Base-by-base conservation (phyloP, 805 yeast species). In the Candida schatavii region DNA sequence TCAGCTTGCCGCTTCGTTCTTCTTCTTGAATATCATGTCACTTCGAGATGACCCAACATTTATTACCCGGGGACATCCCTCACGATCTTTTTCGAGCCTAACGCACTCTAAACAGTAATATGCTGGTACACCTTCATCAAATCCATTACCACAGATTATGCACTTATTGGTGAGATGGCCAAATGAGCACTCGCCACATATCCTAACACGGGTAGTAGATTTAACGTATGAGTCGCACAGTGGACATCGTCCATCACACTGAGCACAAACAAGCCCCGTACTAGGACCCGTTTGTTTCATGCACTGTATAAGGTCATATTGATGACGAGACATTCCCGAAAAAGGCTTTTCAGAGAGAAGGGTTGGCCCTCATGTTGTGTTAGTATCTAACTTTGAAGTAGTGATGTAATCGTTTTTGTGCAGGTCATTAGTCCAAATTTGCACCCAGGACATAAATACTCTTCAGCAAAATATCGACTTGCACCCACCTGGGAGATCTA, bases 211-310 rank as follows among this genome's bases (percentile, higher is more conserved):
- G 14, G 76, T 70, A 5, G 77, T 74, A 0, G 93, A 88, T 46
- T 82, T 78, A 5, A 88, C 96, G 50, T 74, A 77, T 1, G 96
- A 85, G 56, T 89, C 97, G 61, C 98, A 90, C 2, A 81, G 71
- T 2, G 97, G 97, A 55, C 98, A 90, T 49, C 81, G 75, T 1
- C 97, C 97, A 57, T 90, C 97, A 59, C 98, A 90, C 58, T 77
- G 85, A 25, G 78, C 81, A 54, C 98, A 90, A 3, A 90, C 68
- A 39, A 72, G 66, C 1, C 96, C 98, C 3, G 77, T 59, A 14
- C 68, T 63, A 0, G 80, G 75, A 0, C 97, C 97, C 1, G 96
- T 88, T 52, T 80, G 93, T 57, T 84, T 86, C 75, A 85, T 68
- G 57, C 98, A 90, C 68, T 83, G 80, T 2, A 85, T 77, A 20